Base-by-base conservation (phyloP, 2,329 filamentous ascomycete species). In the Aspergillus terreus region DNA sequence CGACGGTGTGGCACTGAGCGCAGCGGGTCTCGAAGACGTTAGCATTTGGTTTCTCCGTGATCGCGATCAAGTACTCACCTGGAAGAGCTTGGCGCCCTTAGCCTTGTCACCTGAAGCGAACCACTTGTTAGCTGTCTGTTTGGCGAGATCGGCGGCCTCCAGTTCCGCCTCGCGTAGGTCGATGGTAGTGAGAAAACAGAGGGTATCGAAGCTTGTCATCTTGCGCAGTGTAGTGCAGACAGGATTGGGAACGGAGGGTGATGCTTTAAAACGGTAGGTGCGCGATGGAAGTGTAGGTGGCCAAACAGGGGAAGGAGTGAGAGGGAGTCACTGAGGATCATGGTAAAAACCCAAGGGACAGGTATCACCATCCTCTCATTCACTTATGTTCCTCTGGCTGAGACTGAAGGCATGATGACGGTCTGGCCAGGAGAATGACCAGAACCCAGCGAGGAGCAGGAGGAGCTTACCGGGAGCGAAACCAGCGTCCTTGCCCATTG, bases 61-160 rank as follows among this genome's bases (percentile, higher is more conserved):
- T 43, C 10, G 11, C 7, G 3, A 4, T 5, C 10, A 21, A 42
- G 47, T 21, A 54, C 68, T 64, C 71, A 80, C 79, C 86, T 96
- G 96, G 90, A 97, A 97, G 74, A 97, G 90, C 82, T 87, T 89
- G 78, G 91, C 92, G 84, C 92, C 92, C 88, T 96, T 96, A 82
- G 92, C 91, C 71, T 81, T 71, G 78, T 96, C 91, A 82, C 91
- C 92, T 96, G 70, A 40, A 63, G 49, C 47, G 32, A 57, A 49
- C 30, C 15, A 33, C 25, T 49, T 41, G 53, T 72, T 68, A 71
- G 69, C 60, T 6, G 38, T 52, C 30, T 61, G 53, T 44, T 54
- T 54, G 33, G 40, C 40, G 11, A 55, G 55, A 46, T 59, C 53
- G 25, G 53, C 52, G 25, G 55, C 54, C 40, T 58, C 55, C 14